A percentile compares a stretch with the other conserved stretches of the same genome.
Conservation (phyloP, 495 filamentous ascomycete genomes). For the Neurospora sp. region DNA sequence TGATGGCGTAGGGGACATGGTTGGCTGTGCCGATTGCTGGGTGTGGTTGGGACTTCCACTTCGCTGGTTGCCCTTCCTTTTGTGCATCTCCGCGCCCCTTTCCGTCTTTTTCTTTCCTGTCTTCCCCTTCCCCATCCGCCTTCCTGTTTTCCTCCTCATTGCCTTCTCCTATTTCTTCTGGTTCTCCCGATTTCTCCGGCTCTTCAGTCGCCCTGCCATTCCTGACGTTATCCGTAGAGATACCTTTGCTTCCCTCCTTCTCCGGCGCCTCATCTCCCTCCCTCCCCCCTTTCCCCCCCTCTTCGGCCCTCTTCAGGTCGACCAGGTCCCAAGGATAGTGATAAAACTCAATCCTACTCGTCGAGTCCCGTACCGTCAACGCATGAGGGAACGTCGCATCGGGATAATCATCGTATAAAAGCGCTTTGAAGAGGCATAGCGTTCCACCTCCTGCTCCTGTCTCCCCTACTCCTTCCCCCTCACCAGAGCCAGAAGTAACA, state of each 20-base stretch:
- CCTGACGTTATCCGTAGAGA: too few relatives aligned
- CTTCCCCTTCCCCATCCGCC: background rate
- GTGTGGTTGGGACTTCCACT: background rate
- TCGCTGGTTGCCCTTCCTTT: background rate
- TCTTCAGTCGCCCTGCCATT: too few relatives aligned
- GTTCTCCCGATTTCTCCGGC: accelerated
- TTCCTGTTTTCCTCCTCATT: background rate
- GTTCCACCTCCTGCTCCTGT: background rate
- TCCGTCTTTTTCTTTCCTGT: background rate
- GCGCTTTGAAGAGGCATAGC: conserved; percentile 2
- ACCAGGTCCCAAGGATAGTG: background rate
- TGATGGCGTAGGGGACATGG: conserved; percentile 3
- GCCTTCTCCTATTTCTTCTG: background rate
- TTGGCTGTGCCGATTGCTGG: conserved; percentile 1
- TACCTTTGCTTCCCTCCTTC: too few relatives aligned
- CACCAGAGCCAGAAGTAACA: background rate
- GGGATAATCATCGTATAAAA: conserved; percentile 2
- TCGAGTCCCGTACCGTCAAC: conserved; percentile 3
- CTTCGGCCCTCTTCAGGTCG: background rate
- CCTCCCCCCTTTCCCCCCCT: background rate
- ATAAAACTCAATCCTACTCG: conserved; percentile 8
- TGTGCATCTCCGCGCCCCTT: background rate
- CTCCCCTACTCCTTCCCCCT: background rate
- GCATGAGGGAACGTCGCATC: conserved; percentile 2
- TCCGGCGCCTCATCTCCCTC: background rate